A percentile compares a stretch with the other conserved stretches of the same genome.
These are phyloP conservation scores for Daldinia childiae DNA, from an alignment of 495 filamentous ascomycete species.

Conservation along the genomic window DNA sequence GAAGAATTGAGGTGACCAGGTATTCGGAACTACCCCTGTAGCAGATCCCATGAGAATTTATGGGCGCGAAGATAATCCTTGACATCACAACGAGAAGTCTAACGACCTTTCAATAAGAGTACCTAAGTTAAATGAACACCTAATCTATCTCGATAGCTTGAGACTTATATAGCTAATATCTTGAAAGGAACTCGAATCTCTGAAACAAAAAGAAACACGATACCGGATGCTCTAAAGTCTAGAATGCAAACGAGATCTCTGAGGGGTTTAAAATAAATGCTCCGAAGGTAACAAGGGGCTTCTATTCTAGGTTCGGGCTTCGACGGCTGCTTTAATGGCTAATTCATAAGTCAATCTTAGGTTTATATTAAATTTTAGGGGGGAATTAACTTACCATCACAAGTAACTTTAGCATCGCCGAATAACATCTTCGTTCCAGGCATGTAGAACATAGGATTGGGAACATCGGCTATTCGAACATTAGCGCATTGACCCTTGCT, in stretches of 20 bases:
- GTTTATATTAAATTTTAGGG: not conserved
- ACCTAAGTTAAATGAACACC: not conserved
- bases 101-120: not conserved
- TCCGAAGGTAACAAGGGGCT: slow-evolving; percentile 20
- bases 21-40: not conserved
- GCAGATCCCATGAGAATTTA: not conserved
- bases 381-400: slow-evolving; percentile 66
- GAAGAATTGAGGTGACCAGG: not conserved
- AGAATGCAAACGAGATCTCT: slow-evolving; percentile 23
- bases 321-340: slow-evolving; percentile 64
- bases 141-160: not conserved
- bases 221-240: slow-evolving; percentile 25
- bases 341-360: slow-evolving; percentile 15
- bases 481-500: slow-evolving; percentile 16
- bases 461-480: slow-evolving; percentile 71
- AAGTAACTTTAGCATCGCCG: slow-evolving; percentile 81
- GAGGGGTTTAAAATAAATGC: slow-evolving; percentile 33
- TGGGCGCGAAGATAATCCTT: not conserved
- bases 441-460: slow-evolving; percentile 90
- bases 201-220: not conserved
- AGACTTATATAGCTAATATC: not conserved
- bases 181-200: not conserved
- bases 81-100: not conserved
- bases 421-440: slow-evolving; percentile 85
- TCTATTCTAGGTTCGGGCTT: slow-evolving; percentile 53